Evolutionary conservation across 352 stramenopile species (phyloP), one percentile per base, ranked within the genome.

Genomic region (Pythium chondricola): DNA sequence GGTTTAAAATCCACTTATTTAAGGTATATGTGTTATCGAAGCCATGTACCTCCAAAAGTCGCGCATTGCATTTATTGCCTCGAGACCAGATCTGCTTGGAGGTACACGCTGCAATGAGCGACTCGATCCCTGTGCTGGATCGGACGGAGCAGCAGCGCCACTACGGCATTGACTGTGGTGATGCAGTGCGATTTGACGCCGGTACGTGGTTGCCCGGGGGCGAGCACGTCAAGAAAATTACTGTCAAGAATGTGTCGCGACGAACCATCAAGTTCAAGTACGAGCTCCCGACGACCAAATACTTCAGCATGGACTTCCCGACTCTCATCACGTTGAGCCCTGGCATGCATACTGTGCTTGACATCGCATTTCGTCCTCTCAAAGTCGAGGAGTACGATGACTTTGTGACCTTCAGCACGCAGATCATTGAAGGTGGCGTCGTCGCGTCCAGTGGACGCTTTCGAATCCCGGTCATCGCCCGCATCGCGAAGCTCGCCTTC

Each of bases 271-370:
- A 94, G 63, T 94, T 97, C 61, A 97, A 96, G 63, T 97, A 97
- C 63, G 77, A 91, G 52, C 72, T 97, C 20, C 92, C 89, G 17
- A 79, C 64, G 43, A 96, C 89, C 46, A 93, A 95, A 57, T 97
- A 94, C 63, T 98, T 98, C 47, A 96, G 82, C 45, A 93, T 97
- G 81, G 80, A 90, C 42, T 97, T 97, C 64, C 91, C 93, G 17
- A 83, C 88, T 20, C 56, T 92, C 17, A 85, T 91, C 26, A 92
- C 73, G 18, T 77, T 97, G 18, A 95, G 75, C 41, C 87, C 88
- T 3, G 90, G 88, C 35, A 97, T 94, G 69, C 64, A 73, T 31
- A 81, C 79, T 25, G 68, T 75, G 27, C 63, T 97, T 8, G 82
- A 97, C 49, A 82, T 97, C 25, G 75, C 85, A 3, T 98, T 97